Evolutionary conservation across 2,329 filamentous ascomycete species (phyloP).

Genomic region (Sporothrix protearum): DNA sequence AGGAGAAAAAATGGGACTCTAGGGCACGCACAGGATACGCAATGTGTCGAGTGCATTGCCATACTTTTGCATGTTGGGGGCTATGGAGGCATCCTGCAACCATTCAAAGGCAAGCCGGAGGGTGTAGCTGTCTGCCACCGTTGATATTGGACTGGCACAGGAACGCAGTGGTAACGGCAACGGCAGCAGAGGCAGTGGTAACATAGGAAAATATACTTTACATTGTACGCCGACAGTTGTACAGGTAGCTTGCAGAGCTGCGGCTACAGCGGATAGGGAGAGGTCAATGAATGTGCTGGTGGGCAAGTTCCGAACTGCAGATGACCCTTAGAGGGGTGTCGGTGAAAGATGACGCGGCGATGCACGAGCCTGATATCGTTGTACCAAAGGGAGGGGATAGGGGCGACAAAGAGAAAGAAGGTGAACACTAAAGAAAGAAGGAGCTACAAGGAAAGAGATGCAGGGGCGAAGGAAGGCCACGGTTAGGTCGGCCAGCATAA

Average conservation of each 20-base stretch:
- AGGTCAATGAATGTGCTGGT: neutral
- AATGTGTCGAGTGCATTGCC: neutral
- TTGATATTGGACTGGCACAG: neutral
- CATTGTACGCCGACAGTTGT: neutral
- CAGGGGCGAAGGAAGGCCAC: no score
- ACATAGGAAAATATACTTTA: neutral
- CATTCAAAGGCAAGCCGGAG: neutral
- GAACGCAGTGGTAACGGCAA: neutral
- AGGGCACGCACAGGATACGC: no score
- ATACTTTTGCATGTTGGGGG: neutral
- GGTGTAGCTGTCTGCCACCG: neutral
- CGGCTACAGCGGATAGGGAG: neutral
- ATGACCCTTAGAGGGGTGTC: neutral
- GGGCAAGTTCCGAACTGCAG: neutral
- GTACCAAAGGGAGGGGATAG: no score
- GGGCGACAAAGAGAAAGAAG: no score
- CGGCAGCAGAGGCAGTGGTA: neutral
- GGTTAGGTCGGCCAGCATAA: no score
- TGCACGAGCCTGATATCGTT: neutral
- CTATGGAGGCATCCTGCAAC: neutral
- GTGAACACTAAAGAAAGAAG: no score
- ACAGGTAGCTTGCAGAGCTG: neutral
- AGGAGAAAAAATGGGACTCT: neutral
- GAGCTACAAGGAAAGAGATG: neutral
- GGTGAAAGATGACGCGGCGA: neutral